Percentiles rank a stretch among this genome's conserved stretches.
These are phyloP conservation scores for Yamadazyma ubonensis DNA, from an alignment of 805 yeast species.

Conservation along the genomic window DNA sequence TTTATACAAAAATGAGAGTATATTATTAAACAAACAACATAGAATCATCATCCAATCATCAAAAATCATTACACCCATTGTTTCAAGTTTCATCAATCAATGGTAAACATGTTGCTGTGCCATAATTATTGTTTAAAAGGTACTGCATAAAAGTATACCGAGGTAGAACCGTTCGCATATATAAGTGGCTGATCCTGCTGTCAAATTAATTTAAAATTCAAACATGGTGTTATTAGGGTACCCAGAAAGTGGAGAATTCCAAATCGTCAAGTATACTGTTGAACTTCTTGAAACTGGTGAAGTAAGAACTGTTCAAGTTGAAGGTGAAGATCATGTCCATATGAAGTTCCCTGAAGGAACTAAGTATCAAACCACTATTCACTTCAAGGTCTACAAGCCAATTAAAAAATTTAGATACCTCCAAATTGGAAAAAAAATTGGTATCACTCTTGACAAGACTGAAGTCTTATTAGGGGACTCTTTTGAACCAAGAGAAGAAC, in stretches of 20 bases:
- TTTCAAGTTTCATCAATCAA: no score
- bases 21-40: no score
- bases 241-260: constrained; percentile 25
- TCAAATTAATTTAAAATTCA: background rate
- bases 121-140: no score
- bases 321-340: constrained; percentile 25
- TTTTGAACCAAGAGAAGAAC: constrained; percentile 34
- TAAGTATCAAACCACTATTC: constrained; percentile 31
- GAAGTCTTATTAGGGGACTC: constrained; percentile 30
- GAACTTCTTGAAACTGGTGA: constrained; percentile 31
- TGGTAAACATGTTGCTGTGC: no score
- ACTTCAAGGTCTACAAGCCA: constrained; percentile 30
- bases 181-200: background rate
- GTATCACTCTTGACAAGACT: constrained; percentile 31
- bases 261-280: constrained; percentile 30
- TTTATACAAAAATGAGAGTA: no score
- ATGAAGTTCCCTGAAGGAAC: constrained; percentile 38
- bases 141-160: background rate
- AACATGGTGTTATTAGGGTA: background rate
- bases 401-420: constrained; percentile 33
- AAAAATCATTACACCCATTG: no score
- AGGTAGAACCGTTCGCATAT: constrained; percentile 1
- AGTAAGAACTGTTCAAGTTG: constrained; percentile 24
- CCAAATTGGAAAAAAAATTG: constrained; percentile 36
- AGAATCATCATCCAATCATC: no score